Conservation (phyloP, 768 basidiomycete species). For the Butyriboletus loyo region DNA sequence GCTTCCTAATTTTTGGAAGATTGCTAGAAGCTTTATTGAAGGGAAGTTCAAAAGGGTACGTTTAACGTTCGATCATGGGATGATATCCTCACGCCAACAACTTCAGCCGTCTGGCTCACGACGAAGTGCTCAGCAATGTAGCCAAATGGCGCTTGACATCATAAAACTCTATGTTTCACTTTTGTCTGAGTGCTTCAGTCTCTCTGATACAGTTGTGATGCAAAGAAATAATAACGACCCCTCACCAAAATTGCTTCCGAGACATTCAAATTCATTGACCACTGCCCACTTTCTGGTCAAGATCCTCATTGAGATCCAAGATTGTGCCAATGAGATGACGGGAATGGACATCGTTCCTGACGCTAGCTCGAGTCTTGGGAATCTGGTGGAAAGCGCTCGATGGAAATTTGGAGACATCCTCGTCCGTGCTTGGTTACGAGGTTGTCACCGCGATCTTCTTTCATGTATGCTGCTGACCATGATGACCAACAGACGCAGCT, state of each 20-base stretch:
- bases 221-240: conserved; percentile 40
- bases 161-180: conserved; percentile 82
- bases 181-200: conserved; percentile 80
- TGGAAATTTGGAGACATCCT: conserved; percentile 90
- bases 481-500: conserved; percentile 62
- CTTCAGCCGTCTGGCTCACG: conserved; percentile 46
- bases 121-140: conserved; percentile 79
- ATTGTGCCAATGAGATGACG: conserved; percentile 77
- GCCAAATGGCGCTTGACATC: conserved; percentile 85
- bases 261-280: conserved; percentile 76
- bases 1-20: conserved; percentile 92
- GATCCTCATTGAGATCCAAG: conserved; percentile 81
- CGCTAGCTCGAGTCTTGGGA: conserved; percentile 60
- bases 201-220: conserved; percentile 76
- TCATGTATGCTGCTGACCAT: conserved; percentile 2
- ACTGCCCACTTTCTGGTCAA: conserved; percentile 77
- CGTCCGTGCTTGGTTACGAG: conserved; percentile 76
- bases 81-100: not conserved
- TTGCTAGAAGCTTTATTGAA: conserved; percentile 86
- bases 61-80: not conserved
- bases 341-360: conserved; percentile 82
- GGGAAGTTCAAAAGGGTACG: conserved; percentile 88
- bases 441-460: conserved; percentile 39
- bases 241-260: conserved; percentile 59
- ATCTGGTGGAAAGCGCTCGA: conserved; percentile 72